Evolutionary conservation across 345 rosid genomes (phyloP), one percentile per base, ranked within the genome.

Genomic region (Excoecaria cochinchinensis): DNA sequence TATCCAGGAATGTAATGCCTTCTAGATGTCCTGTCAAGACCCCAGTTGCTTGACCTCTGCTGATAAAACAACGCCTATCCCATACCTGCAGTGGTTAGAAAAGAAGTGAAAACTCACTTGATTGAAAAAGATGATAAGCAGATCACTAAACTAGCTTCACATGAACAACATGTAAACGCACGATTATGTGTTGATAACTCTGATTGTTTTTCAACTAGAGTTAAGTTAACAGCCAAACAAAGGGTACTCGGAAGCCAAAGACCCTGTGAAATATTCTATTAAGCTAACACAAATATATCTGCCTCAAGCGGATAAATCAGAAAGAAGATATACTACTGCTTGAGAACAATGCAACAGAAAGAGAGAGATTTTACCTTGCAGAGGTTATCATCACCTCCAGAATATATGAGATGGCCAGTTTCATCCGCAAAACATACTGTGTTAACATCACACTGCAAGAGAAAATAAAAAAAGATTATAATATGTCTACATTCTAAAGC

Each of bases 401-500:
- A 90, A 82, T 79, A 88, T 46, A 90, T 78, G 67, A 90, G 80
- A 81, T 88, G 87, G 44, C 94, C 89, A 79, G 84, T 82, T 72
- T 87, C 94, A 82, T 90, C 94, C 22, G 87, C 92, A 82, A 90
- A 90, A 84, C 94, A 86, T 21, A 87, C 94, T 15, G 92, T 86
- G 81, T 90, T 90, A 72, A 90, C 90, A 84, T 90, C 94, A 69
- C 80, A 68, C 92, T 90, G 87, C 78, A 78, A 74, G 61, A 74
- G 56, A 50, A 74, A 75, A 69, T 22, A 63, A 24, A 65, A 65
- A 77, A 66, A 42, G 73, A 67, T 55, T 57, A 67, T 70, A 60
- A 63, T 1, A 73, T 40, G 24, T 56, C 40, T 24, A 71, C 38
- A 63, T 59, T 63, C 22, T 38, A 71, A 80, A 61, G 21, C 42